Percentiles rank a stretch among this genome's conserved stretches.
These are phyloP conservation scores for Cladosporium sp. DNA, from an alignment of 2,329 filamentous ascomycete genomes.

Conservation along the genomic window DNA sequence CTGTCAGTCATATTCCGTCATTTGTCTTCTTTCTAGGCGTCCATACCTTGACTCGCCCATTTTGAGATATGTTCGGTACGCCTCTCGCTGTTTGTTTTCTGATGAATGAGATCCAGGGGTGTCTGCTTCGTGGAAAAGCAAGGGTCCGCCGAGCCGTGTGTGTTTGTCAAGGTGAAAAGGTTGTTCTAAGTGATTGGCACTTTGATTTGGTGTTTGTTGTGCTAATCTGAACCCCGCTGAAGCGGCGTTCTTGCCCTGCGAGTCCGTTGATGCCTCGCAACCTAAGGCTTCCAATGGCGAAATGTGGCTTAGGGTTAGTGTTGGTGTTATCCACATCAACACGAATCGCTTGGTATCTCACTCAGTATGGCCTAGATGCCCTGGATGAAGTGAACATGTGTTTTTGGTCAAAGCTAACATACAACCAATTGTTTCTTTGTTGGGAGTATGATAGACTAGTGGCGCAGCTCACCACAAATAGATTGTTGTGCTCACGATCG, in stretches of 20 bases:
- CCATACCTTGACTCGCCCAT: conserved; percentile 34
- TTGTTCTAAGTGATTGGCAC: conserved; percentile 24
- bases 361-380: not conserved
- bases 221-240: conserved; percentile 2
- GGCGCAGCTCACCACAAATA: too few species aligned
- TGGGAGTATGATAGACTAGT: too few species aligned
- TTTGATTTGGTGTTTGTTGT: conserved; percentile 12
- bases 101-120: not conserved
- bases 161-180: conserved; percentile 28
- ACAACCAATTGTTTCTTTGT: too few species aligned
- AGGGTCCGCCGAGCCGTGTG: not conserved
- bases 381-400: not conserved
- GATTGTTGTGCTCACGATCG: too few species aligned
- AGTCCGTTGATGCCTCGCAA: not conserved
- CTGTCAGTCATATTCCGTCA: conserved; percentile 19
- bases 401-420: not conserved
- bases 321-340: too few species aligned
- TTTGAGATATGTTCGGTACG: conserved; percentile 17
- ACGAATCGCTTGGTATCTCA: not conserved
- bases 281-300: not conserved
- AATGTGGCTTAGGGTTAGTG: too few species aligned
- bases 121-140: not conserved
- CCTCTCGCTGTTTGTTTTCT: not conserved
- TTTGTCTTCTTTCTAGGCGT: not conserved
- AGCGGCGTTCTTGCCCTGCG: conserved; percentile 1